Evolutionary conservation across 2,329 filamentous ascomycete genomes (phyloP).

Genomic region (Trichothecium roseum): DNA sequence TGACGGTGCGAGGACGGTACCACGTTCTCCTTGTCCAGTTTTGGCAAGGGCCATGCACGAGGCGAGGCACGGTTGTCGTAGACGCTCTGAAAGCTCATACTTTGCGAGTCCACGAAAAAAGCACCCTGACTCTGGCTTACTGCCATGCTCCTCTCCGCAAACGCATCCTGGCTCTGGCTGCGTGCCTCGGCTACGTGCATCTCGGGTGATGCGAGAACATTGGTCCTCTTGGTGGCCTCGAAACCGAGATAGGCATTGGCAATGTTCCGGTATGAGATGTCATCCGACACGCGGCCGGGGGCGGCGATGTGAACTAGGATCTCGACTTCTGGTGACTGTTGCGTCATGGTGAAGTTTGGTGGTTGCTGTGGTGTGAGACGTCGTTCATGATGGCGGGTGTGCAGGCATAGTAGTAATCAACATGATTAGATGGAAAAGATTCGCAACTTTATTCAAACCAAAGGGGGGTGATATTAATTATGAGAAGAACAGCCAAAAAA

Average conservation of each 20-base stretch:
- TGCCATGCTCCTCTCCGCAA: no score
- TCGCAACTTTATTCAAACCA: no score
- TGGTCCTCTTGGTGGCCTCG: conserved; percentile 12
- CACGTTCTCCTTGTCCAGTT: no score
- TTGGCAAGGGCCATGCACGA: conserved; percentile 7
- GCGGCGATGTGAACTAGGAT: conserved; percentile 47
- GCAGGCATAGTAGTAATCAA: not conserved
- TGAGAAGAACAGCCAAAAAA: no score
- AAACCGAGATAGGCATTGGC: conserved; percentile 42
- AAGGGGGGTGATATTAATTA: no score
- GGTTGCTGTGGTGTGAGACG: conserved; percentile 1
- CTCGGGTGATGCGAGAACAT: not conserved
- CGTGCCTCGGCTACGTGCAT: no score
- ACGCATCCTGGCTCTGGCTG: no score
- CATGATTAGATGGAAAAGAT: no score
- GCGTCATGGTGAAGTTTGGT: conserved; percentile 12
- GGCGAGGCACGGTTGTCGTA: conserved; percentile 32
- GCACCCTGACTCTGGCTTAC: conserved; percentile 7
- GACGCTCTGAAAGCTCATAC: conserved; percentile 34
- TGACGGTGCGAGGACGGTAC: conserved; percentile 4
- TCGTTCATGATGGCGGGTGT: conserved; percentile 10
- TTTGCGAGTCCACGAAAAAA: conserved; percentile 21
- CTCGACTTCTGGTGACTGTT: conserved; percentile 27
- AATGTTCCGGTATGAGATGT: conserved; percentile 36
- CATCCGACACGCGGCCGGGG: conserved; percentile 35